phyloP scores from a whole-genome alignment of 148 eudicot genomes.

The Rhododendron simsii region DNA sequence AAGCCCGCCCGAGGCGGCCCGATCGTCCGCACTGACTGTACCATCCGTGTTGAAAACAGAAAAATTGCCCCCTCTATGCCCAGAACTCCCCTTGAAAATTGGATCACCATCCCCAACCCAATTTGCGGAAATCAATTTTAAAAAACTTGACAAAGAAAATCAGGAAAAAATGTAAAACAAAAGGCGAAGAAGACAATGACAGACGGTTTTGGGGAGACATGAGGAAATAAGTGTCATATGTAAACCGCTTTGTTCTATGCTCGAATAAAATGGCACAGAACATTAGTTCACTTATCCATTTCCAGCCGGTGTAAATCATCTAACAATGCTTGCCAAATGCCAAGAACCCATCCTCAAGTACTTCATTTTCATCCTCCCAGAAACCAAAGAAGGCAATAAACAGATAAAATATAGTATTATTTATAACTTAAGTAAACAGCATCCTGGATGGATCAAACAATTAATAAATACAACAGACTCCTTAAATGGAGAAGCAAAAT shows the following conservation, averaged over 20 bases:
- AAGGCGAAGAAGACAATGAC: background rate
- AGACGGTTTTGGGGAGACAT: background rate
- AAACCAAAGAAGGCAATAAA: background rate
- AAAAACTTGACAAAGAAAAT: background rate
- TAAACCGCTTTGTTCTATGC: background rate
- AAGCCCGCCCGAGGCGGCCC: too few relatives aligned
- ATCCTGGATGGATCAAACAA: background rate
- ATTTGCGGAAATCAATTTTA: background rate
- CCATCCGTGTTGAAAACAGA: too few relatives aligned
- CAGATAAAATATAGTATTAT: background rate
- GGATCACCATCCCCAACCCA: background rate
- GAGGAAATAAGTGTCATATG: background rate
- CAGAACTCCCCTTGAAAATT: background rate
- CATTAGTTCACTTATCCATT: background rate
- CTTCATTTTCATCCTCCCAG: background rate
- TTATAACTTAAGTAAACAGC: background rate
- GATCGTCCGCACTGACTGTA: too few relatives aligned
- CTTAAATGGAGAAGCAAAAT: background rate
- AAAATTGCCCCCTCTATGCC: background rate
- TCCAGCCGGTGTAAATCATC: background rate
- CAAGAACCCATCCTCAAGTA: background rate
- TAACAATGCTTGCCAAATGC: background rate
- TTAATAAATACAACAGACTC: background rate
- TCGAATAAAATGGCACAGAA: background rate
- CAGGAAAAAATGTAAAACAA: background rate